Conservation (phyloP, 306 rosid genomes). For the Trifolium repens region DNA sequence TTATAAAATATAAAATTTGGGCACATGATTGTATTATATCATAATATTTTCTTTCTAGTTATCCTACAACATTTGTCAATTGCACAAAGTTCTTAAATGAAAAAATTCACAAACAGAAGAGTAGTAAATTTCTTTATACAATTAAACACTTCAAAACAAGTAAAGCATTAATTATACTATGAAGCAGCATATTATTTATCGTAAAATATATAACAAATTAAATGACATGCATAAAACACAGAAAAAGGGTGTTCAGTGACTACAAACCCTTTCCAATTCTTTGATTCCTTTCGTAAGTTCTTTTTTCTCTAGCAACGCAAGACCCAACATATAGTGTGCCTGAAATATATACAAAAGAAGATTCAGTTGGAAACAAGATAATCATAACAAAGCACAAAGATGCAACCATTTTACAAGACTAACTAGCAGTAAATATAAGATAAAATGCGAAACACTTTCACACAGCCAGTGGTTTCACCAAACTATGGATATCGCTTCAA, state of each 20-base stretch:
- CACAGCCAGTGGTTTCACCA: slow-evolving; percentile 1
- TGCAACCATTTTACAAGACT: neutral
- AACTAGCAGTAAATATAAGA: slow-evolving; percentile 38
- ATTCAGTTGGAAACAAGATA: slow-evolving; percentile 24
- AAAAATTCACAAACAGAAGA: slow-evolving; percentile 17
- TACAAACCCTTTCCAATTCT: slow-evolving; percentile 79
- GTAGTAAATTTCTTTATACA: neutral
- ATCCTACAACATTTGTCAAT: neutral
- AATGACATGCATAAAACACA: slow-evolving; percentile 33
- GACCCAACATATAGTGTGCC: slow-evolving; percentile 97
- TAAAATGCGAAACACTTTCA: slow-evolving; percentile 11
- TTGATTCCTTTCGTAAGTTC: slow-evolving; percentile 70
- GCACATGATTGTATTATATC: neutral
- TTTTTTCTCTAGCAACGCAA: slow-evolving; percentile 65
- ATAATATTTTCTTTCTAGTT: neutral
- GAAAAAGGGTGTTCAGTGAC: slow-evolving; percentile 29
- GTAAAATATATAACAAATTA: slow-evolving; percentile 8
- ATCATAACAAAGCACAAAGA: slow-evolving; percentile 26
- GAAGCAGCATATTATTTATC: slow-evolving; percentile 18
- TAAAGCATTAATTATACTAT: slow-evolving; percentile 3
- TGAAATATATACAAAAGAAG: slow-evolving; percentile 46
- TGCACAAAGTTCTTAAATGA: slow-evolving; percentile 14
- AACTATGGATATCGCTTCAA: slow-evolving; percentile 1
- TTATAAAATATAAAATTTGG: neutral
- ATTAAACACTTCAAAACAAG: neutral